These are phyloP conservation scores for Spizellomyces sp. DNA, from an alignment of 192 early-diverging fungal genomes.

Conservation along the genomic window DNA sequence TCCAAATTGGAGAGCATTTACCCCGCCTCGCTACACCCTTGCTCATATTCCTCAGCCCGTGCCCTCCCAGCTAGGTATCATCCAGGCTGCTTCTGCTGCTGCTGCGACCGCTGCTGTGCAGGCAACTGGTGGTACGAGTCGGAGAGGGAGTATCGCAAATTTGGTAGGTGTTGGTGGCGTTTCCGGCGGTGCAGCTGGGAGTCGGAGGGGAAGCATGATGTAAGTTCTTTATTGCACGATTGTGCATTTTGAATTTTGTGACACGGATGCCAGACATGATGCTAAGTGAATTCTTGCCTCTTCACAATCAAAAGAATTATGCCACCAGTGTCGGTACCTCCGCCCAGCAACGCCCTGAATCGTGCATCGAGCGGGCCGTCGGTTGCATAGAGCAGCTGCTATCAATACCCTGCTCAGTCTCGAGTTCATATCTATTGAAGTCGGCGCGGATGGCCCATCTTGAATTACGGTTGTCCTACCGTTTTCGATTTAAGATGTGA, in stretches of 20 bases:
- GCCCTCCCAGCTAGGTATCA: slow-evolving; percentile 27
- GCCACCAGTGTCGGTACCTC: slow-evolving; percentile 19
- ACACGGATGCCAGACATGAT: neutral
- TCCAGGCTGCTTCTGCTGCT: slow-evolving; percentile 31
- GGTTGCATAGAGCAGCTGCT: too few relatives aligned
- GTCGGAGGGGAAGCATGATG: slow-evolving; percentile 33
- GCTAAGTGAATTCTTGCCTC: neutral
- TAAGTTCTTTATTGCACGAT: slow-evolving; percentile 6
- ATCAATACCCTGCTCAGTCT: too few relatives aligned
- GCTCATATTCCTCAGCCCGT: slow-evolving; percentile 21
- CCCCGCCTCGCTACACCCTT: slow-evolving; percentile 21
- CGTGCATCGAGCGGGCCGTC: neutral
- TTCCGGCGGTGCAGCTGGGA: slow-evolving; percentile 7
- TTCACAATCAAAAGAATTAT: too few relatives aligned
- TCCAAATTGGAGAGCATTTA: slow-evolving; percentile 4
- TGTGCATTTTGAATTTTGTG: neutral
- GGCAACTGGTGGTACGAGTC: slow-evolving; percentile 16
- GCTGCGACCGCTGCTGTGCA: slow-evolving; percentile 20
- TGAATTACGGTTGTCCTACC: too few relatives aligned
- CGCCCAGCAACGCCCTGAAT: neutral
- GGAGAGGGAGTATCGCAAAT: slow-evolving; percentile 32
- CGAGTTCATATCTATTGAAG: too few relatives aligned
- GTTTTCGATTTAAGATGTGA: too few relatives aligned
- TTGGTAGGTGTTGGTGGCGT: slow-evolving; percentile 21
- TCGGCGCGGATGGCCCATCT: too few relatives aligned